Base-by-base conservation (phyloP, 345 rosid species). In the Eucalyptus camaldulensis region DNA sequence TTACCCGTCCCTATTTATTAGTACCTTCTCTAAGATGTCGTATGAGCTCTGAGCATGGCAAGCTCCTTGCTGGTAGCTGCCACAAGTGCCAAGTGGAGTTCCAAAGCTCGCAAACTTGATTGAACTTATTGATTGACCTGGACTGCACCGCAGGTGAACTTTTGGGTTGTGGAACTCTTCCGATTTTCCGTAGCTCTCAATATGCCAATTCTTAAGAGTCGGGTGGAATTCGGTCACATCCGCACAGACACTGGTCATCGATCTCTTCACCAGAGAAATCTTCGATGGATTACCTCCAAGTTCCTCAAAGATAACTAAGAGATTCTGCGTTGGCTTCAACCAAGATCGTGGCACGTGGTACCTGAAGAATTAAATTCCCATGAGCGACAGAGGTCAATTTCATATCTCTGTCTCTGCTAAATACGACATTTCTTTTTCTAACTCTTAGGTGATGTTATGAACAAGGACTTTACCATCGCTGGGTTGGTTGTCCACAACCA, bases 41-140 rank as follows among this genome's bases (percentile, higher is more conserved):
- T 95, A 97, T 69, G 99, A 97, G 21, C 96, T 90, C 13, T 95
- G 89, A 90, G 99, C 97, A 85, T 97, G 99, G 91, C 99, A 98
- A 89, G 95, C 89, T 89, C 99, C 99, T 93, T 98, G 98, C 91
- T 96, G 96, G 93, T 96, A 98, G 87, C 94, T 94, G 37, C 99
- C 99, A 56, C 99, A 98, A 21, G 97, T 97, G 88, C 99, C 99
- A n/a, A 96, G 90, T 58, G 99, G 99, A 90, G 99, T 97, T 54
- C 99, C 99, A 27, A 96, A 98, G 95, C 99, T 98, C 7, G 99
- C 99, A 54, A 98, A 98, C 89, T 96, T 98, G 24, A 98, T 98
- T 90, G 96, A 89, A 80, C 96, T 94, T 88, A 98, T 96, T 27
- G 96, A 88, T 89, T 97, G 98, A 86, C 99, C 99, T 44, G 90